Conservation (phyloP, 148 eudicot species). For the Dysphania ambrosioides region DNA sequence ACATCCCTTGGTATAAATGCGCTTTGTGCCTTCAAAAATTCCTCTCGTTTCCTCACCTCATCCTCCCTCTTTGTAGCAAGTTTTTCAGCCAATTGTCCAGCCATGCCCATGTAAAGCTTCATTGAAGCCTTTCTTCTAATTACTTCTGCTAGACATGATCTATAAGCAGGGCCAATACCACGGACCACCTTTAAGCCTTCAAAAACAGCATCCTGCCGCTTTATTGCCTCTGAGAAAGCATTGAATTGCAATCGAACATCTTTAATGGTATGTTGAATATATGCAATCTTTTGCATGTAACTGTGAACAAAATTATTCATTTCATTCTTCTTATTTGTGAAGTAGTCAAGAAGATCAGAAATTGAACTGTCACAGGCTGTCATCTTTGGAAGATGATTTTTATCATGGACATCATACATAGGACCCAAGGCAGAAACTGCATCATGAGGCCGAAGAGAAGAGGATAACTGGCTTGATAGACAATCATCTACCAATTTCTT, state of each 20-base stretch:
- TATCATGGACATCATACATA: conserved; percentile 86
- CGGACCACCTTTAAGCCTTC: conserved; percentile 75
- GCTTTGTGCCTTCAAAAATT: conserved; percentile 65
- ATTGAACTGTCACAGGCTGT: conserved; percentile 60
- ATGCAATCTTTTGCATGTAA: conserved; percentile 93
- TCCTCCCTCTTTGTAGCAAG: conserved; percentile 86
- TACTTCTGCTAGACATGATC: conserved; percentile 89
- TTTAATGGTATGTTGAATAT: conserved; percentile 76
- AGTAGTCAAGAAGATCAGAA: conserved; percentile 57
- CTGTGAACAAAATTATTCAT: conserved; percentile 83
- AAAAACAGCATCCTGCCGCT: conserved; percentile 76
- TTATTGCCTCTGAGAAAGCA: conserved; percentile 88
- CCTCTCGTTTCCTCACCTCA: conserved; percentile 81
- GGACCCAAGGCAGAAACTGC: conserved; percentile 98
- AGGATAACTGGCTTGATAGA: conserved; percentile 51
- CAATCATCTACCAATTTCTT: conserved; percentile 79
- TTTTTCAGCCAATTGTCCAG: conserved; percentile 94
- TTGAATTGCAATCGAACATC: conserved; percentile 82
- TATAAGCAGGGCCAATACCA: conserved; percentile 74
- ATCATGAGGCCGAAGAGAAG: conserved; percentile 91
- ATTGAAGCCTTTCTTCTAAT: conserved; percentile 88
- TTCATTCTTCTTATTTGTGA: conserved; percentile 69
- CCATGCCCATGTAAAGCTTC: conserved; percentile 99
- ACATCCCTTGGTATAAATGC: conserved; percentile 79
- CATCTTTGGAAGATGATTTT: conserved; percentile 81